Evolutionary conservation across 441 rosid species (phyloP), one percentile per base, ranked within the genome.

Genomic region (Pelargonium cotyledonis): DNA sequence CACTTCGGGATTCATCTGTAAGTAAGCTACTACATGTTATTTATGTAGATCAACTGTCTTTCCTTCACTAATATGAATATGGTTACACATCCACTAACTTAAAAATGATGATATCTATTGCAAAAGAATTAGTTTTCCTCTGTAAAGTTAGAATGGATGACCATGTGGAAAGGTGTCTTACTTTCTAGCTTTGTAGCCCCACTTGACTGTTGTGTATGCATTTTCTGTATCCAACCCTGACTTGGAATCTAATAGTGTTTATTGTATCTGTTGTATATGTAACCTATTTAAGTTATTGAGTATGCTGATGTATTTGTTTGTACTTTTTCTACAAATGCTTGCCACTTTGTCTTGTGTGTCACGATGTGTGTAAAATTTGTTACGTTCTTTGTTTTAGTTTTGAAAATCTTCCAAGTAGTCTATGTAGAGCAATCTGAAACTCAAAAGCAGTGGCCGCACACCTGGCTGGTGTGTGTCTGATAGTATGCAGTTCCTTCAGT

Each of bases 1-100:
- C 77, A 62, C 68, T 76, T 43, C 62, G 60, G 71, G 67, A 79
- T 65, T 64, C 81, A 76, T 73, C 75, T 68, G 96, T 88, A 60
- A 79, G 90, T 80, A 65, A 75, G 67, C 70, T 73, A 9, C 63
- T 63, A 8, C 31, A 41, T 41, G n/a, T 83, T 31, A 21, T 11
- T 68, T 21, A 15, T 55, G 61, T 55, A 8, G 21, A 6, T 55
- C 18, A 19, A 55, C 26, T 55, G 61, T 6, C 61, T 55, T 5
- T n/a, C 23, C 21, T 55, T 55, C 8, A 55, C 61, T 55, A 55
- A 55, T 55, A 8, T 55, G 57, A 3, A 16, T 55, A 55, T 16
- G 61, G 61, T 55, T 55, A 4, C 38, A 55, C 18, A 55, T 55
- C 61, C 61, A 21, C 61, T 15, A 55, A 53, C 23, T 55, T 9